Base-by-base conservation (phyloP, 2,329 filamentous ascomycete genomes). In the Cladosporium sp. region DNA sequence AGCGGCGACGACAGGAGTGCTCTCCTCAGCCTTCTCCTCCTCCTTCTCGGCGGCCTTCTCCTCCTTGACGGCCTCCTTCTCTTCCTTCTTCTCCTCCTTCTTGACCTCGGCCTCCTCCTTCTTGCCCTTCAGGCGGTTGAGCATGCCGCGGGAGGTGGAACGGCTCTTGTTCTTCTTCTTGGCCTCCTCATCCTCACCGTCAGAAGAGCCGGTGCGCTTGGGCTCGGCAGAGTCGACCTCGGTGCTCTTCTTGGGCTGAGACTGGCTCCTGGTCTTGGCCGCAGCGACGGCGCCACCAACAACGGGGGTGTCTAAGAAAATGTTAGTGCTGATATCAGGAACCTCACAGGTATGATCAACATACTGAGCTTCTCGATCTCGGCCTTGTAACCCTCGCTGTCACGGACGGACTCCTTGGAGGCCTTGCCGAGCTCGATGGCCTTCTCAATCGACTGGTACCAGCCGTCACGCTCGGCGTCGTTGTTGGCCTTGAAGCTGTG, bases 341-440 rank as follows among this genome's bases (percentile, higher is more conserved):
- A 52, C 28, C 19, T 43, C 43, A 34, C 38, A n/a, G 33, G 2
- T 44, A 32, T 37, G 31, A 18, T 8, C 7, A 45, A 48, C 78
- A 66, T 75, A 82, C 80, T 74, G 62, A 84, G 76, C 72, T 84
- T 85, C 75, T 90, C 86, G 16, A 93, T 74, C 60, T 87, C 84
- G 64, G 81, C 78, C 84, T 95, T 96, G 85, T 95, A 98, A 55
- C 82, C 81, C 73, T 95, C 90, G 64, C 84, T 85, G 72, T 85
- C 83, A 59, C 82, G 81, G 63, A 96, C 81, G 52, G 79, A 79
- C 59, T 87, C 78, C 66, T 84, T 85, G 54, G 87, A 76, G 64
- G 86, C 85, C 80, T 93, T 95, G 66, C 89, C 91, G 76, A 95
- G 89, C 48, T 84, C 80, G 49, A 87, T 81, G 78, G 91, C 89